A percentile compares a stretch with the other conserved stretches of the same genome.
These are phyloP conservation scores for Penicillium sp. DNA, from an alignment of 2,329 filamentous ascomycete species.

Conservation along the genomic window DNA sequence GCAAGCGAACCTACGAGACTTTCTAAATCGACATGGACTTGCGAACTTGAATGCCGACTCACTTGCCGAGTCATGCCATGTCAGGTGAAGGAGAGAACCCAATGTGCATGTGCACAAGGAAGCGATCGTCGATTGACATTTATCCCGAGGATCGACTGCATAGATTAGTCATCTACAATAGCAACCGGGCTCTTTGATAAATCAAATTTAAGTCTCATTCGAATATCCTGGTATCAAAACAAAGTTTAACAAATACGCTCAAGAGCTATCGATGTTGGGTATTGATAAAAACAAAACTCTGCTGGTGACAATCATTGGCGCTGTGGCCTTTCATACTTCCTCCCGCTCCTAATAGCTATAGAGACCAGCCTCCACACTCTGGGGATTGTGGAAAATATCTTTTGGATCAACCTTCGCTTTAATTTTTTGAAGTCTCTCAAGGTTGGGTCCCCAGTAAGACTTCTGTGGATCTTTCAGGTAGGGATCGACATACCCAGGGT, in stretches of 20 bases:
- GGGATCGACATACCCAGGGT: slow-evolving; percentile 65
- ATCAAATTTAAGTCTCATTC: background rate
- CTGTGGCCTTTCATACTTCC: background rate
- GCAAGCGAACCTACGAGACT: background rate
- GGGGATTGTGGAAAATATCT: slow-evolving; percentile 60
- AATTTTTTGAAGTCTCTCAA: slow-evolving; percentile 48
- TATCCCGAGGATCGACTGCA: too few species aligned
- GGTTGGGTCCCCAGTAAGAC: slow-evolving; percentile 58
- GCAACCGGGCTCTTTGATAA: background rate
- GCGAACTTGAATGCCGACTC: background rate
- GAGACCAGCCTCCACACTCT: slow-evolving; percentile 39
- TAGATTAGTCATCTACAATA: slow-evolving; percentile 3
- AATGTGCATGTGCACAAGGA: background rate
- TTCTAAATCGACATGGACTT: background rate
- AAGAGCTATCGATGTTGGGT: background rate
- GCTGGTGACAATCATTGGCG: background rate
- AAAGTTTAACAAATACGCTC: background rate
- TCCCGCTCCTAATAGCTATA: background rate
- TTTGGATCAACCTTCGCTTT: slow-evolving; percentile 56
- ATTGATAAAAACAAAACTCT: background rate
- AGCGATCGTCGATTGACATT: background rate
- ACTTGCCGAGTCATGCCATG: background rate
- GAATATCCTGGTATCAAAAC: background rate
- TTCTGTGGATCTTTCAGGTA: slow-evolving; percentile 47
- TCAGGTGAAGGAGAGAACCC: background rate